Conservation (phyloP, 768 basidiomycete genomes). For the Termitomyces titanicus region DNA sequence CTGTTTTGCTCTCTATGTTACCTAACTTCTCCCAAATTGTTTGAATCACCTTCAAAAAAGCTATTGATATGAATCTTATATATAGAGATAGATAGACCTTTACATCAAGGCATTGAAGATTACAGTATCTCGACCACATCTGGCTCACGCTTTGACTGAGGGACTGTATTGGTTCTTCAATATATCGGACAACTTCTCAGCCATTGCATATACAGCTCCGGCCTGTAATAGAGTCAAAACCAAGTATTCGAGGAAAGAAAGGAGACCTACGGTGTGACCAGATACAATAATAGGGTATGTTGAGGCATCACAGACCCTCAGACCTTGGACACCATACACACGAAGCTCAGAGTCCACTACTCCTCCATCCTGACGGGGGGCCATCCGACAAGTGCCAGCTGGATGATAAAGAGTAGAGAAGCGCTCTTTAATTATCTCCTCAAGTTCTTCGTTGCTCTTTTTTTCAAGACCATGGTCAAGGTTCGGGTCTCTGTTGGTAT, state of each 20-base stretch:
- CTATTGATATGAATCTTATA: background rate
- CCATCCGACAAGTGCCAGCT: constrained; percentile 44
- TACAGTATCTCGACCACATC: background rate
- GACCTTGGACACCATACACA: constrained; percentile 37
- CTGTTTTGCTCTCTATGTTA: background rate
- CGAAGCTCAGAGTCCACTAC: constrained; percentile 34
- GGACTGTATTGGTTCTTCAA: constrained; percentile 23
- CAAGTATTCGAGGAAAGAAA: background rate
- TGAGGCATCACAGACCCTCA: constrained; percentile 47
- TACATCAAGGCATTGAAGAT: too few species aligned
- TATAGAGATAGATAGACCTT: background rate
- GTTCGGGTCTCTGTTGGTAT: constrained; percentile 23
- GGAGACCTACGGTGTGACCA: constrained; percentile 39
- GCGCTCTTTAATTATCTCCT: constrained; percentile 35
- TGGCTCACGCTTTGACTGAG: background rate
- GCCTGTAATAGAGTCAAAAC: constrained; percentile 15
- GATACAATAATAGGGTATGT: constrained; percentile 44
- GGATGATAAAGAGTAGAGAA: constrained; percentile 49
- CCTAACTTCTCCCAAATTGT: background rate
- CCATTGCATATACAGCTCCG: constrained; percentile 27
- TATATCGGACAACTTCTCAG: constrained; percentile 29
- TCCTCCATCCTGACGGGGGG: constrained; percentile 33
- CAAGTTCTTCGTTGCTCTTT: constrained; percentile 39
- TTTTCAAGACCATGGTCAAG: constrained; percentile 37
- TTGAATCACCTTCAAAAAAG: background rate